Evolutionary conservation across 1,284 basidiomycete species (phyloP).

Genomic region (Tilletia horrida): DNA sequence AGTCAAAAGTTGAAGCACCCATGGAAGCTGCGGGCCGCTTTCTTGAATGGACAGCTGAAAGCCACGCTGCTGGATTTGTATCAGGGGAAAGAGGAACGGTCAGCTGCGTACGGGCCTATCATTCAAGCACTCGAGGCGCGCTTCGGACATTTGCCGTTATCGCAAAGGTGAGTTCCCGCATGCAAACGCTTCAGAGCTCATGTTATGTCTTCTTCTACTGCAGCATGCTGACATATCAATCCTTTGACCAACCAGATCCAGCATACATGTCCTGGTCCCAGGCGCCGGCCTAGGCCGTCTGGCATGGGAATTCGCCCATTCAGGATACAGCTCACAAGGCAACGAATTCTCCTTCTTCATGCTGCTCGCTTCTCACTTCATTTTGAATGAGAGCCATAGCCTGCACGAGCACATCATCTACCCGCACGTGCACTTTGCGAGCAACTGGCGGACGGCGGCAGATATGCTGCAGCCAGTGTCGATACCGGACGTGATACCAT

Average conservation of each 20-base stretch:
- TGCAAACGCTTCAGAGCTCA: background rate
- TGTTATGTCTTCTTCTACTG: too few species aligned
- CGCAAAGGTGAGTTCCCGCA: conserved; percentile 17
- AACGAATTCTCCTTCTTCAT: conserved; percentile 55
- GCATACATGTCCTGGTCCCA: conserved; percentile 43
- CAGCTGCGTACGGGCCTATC: conserved; percentile 42
- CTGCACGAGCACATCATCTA: conserved; percentile 42
- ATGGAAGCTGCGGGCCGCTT: background rate
- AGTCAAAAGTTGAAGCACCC: background rate
- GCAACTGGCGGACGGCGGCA: conserved; percentile 43
- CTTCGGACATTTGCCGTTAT: conserved; percentile 26
- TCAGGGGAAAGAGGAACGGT: conserved; percentile 34
- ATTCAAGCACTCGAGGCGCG: conserved; percentile 34
- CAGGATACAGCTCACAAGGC: conserved; percentile 47
- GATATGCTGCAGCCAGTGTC: conserved; percentile 43
- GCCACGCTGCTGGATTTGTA: background rate
- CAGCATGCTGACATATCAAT: background rate
- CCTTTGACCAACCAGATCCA: background rate
- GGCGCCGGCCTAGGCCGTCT: conserved; percentile 50
- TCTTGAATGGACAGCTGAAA: background rate
- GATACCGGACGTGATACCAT: conserved; percentile 50
- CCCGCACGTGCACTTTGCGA: conserved; percentile 47
- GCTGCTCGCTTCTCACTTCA: conserved; percentile 51
- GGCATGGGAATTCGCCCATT: conserved; percentile 45
- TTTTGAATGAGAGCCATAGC: conserved; percentile 46